A percentile compares a stretch with the other conserved stretches of the same genome.
These are phyloP conservation scores for Cucumis sativus DNA, from an alignment of 306 rosid genomes.

Conservation along the genomic window DNA sequence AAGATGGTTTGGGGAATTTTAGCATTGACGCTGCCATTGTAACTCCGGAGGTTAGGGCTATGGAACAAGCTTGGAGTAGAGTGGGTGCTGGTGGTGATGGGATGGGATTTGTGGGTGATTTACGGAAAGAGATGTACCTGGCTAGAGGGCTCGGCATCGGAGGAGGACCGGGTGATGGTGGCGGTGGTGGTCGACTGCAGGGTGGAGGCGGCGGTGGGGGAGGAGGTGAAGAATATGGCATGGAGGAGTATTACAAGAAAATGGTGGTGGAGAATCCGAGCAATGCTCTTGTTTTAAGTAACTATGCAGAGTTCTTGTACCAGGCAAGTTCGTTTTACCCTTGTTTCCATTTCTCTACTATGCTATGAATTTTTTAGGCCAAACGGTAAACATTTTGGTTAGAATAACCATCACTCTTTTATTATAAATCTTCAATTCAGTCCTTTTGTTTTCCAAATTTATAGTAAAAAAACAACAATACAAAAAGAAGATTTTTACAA, in stretches of 20 bases:
- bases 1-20: conserved; percentile 6
- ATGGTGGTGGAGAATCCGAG: conserved; percentile 76
- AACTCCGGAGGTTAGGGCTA: background rate
- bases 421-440: too few relatives aligned
- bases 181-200: conserved; percentile 26
- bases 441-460: too few relatives aligned
- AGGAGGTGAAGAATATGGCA: conserved; percentile 36
- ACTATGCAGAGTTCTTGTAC: conserved; percentile 64
- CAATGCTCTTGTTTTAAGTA: conserved; percentile 60
- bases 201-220: conserved; percentile 12
- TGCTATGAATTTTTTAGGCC: background rate
- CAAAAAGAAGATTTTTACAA: too few relatives aligned
- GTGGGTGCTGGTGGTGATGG: conserved; percentile 14
- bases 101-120: conserved; percentile 11
- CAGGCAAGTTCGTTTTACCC: conserved; percentile 24
- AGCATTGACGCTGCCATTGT: background rate
- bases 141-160: conserved; percentile 50
- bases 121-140: conserved; percentile 23
- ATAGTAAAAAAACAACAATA: too few relatives aligned
- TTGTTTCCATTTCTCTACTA: background rate
- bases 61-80: conserved; percentile 22
- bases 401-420: too few relatives aligned
- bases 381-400: too few relatives aligned
- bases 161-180: conserved; percentile 24
- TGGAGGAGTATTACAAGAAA: conserved; percentile 55